These are phyloP conservation scores for Solanum hybrid DNA, from an alignment of 305 asterid species.

Conservation along the genomic window DNA sequence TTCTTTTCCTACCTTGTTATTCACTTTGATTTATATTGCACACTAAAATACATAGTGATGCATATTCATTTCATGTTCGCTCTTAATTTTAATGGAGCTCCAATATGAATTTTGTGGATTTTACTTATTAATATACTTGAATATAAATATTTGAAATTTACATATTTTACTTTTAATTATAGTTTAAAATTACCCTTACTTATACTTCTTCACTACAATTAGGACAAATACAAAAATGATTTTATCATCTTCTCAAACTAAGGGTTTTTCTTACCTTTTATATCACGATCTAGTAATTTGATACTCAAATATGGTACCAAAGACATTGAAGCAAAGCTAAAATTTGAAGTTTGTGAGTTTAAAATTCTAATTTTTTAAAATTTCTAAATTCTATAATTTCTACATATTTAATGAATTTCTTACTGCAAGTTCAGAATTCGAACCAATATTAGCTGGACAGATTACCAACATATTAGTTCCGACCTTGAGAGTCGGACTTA, in stretches of 20 bases:
- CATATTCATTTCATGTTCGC: not conserved
- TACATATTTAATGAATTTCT: not conserved
- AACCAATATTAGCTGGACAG: not conserved
- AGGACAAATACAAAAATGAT: not conserved
- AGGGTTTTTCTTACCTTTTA: not conserved
- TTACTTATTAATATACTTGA: too few species aligned
- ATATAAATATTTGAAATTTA: too few species aligned
- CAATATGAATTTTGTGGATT: too few species aligned
- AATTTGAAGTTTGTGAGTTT: not conserved
- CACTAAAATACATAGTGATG: too few species aligned
- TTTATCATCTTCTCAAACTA: not conserved
- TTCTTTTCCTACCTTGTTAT: not conserved
- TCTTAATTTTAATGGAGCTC: too few species aligned
- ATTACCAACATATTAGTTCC: not conserved
- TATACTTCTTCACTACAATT: not conserved
- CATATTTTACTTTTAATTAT: not conserved
- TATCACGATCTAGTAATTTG: not conserved
- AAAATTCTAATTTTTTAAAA: not conserved
- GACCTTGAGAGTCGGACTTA: not conserved
- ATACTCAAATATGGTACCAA: not conserved
- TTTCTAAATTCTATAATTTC: not conserved
- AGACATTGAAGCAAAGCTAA: accelerated
- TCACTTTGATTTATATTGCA: not conserved
- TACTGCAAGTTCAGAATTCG: not conserved
- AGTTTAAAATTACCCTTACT: not conserved